phyloP scores from a whole-genome alignment of 306 rosid species.

The Canavalia ensiformis region DNA sequence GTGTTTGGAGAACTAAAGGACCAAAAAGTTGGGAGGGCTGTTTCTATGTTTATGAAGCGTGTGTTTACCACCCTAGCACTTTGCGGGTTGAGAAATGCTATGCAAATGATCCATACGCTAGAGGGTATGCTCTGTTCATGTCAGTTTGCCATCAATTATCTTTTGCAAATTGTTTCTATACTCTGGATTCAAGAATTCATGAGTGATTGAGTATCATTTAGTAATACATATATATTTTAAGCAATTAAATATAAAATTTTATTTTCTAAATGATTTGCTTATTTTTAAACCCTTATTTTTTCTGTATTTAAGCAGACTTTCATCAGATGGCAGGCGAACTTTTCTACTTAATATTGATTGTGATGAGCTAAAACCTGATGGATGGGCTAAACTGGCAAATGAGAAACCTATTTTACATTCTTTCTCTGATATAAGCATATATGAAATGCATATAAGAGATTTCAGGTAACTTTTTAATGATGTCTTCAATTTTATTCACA shows the following conservation, averaged over 20 bases:
- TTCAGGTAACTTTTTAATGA: slow-evolving; percentile 68
- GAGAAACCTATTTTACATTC: slow-evolving; percentile 74
- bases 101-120: slow-evolving; percentile 93
- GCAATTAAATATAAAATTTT: slow-evolving; percentile 7
- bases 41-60: slow-evolving; percentile 88
- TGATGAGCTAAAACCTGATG: slow-evolving; percentile 73
- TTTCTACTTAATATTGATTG: slow-evolving; percentile 71
- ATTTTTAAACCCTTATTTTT: slow-evolving; percentile 39
- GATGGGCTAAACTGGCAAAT: slow-evolving; percentile 78
- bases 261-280: slow-evolving; percentile 30
- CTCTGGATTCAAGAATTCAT: slow-evolving; percentile 43
- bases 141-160: slow-evolving; percentile 48
- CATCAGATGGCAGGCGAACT: slow-evolving; percentile 78
- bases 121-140: slow-evolving; percentile 78
- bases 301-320: slow-evolving; percentile 71
- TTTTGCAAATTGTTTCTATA: slow-evolving; percentile 49
- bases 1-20: slow-evolving; percentile 86
- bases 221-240: background rate
- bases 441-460: slow-evolving; percentile 91
- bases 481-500: slow-evolving; percentile 32
- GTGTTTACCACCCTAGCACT: slow-evolving; percentile 89
- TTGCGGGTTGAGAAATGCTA: slow-evolving; percentile 74
- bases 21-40: slow-evolving; percentile 88
- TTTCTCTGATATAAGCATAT: slow-evolving; percentile 87
- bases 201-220: background rate